Evolutionary conservation across 139 green algal genomes (phyloP), one percentile per base, ranked within the genome.

Genomic region (Dunaliella sp.): DNA sequence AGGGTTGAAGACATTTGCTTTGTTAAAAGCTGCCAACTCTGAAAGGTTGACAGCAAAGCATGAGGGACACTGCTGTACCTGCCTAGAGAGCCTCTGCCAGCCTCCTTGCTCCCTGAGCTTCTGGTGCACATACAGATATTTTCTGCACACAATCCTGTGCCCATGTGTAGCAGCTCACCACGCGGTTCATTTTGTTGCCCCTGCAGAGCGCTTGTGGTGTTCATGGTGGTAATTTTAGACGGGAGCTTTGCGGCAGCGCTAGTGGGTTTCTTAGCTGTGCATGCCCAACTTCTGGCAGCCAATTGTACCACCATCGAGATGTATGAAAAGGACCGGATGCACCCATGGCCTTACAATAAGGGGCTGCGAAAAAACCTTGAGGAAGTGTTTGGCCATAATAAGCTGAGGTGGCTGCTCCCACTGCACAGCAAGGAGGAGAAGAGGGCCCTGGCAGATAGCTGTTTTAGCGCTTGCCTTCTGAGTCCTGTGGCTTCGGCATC

Each of bases 301-400:
- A 97, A 96, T 86, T 93, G 88, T 78, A 98, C 93, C 2, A 97
- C 95, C 1, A 98, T 98, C 78, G 95, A 98, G 88, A 97, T 96
- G 86, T 98, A 96, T 79, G 95, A 98, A 84, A 98, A 98, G 89
- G 86, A 90, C 72, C 86, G 91, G 16, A 83, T 94, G 48, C 92
- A 91, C 74, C 90, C 93, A 0, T 98, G 94, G 94, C 94, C 93
- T 0, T 97, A 96, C 86, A 92, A 98, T 85, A 91, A 88, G 0
- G 95, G 95, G 33, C 73, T 85, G 3, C 58, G 79, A 22, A 59
- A 86, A 1, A 98, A 98, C 85, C 93, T 95, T 35, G 81, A 93
- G 78, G 94, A 97, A 1, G 92, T 97, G 0, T 97, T 97, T 90
- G 95, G 95, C 2, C 84, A 87, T 16, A 91, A 88, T 72, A 92